Evolutionary conservation across 768 basidiomycete genomes (phyloP).

Genomic region (Calvatia gigantea): DNA sequence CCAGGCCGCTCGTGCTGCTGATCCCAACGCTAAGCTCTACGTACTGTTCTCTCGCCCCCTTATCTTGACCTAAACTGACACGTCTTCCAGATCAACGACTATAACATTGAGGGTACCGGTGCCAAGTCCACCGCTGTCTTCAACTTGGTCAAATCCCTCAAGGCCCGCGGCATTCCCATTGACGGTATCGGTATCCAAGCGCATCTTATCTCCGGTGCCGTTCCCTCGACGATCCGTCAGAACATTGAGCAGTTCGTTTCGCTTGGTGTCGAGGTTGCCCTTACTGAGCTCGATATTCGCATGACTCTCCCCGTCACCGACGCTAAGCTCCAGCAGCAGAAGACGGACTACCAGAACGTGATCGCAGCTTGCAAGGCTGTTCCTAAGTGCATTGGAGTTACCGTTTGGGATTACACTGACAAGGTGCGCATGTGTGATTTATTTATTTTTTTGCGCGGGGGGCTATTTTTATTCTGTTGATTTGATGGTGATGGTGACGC

Average conservation of each 20-base stretch:
- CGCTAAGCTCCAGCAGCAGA: constrained; percentile 45
- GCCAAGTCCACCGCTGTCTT: constrained; percentile 54
- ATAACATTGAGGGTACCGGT: constrained; percentile 38
- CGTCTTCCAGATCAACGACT: constrained; percentile 32
- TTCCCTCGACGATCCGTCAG: constrained; percentile 42
- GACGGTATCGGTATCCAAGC: constrained; percentile 56
- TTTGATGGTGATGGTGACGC: background rate
- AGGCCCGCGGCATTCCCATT: constrained; percentile 42
- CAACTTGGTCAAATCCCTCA: constrained; percentile 43
- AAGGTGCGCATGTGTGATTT: constrained; percentile 21
- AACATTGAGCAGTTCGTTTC: constrained; percentile 48
- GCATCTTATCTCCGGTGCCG: constrained; percentile 53
- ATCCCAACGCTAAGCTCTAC: constrained; percentile 54
- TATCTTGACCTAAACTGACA: background rate
- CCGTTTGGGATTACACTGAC: constrained; percentile 39
- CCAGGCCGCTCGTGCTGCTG: constrained; percentile 48
- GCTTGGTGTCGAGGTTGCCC: constrained; percentile 58
- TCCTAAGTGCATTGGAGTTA: constrained; percentile 34
- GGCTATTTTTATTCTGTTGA: background rate
- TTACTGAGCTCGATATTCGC: constrained; percentile 62
- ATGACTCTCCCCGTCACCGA: constrained; percentile 50
- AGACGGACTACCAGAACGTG: constrained; percentile 50
- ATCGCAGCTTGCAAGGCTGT: constrained; percentile 47
- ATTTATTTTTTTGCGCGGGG: background rate
- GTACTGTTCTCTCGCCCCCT: constrained; percentile 21